These are phyloP conservation scores for Backusella westeae DNA, from an alignment of 192 early-diverging fungal species.

Conservation along the genomic window DNA sequence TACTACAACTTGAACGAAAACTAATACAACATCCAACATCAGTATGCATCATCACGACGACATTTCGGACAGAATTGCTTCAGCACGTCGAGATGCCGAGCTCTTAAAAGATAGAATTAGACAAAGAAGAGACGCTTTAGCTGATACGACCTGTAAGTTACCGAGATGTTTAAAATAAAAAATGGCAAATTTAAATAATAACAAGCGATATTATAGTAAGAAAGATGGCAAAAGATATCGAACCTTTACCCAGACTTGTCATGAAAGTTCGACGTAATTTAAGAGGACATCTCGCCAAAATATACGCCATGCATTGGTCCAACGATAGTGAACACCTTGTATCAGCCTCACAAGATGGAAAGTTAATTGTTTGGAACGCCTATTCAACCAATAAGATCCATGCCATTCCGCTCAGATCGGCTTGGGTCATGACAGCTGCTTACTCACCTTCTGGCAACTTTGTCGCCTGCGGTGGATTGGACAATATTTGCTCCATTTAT, in stretches of 20 bases:
- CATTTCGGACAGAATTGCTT: conserved; percentile 83
- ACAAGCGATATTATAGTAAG: conserved; percentile 7
- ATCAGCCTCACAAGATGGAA: conserved; percentile 97
- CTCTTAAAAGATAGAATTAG: conserved; percentile 92
- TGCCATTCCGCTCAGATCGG: conserved; percentile 96
- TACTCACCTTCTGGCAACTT: conserved; percentile 97
- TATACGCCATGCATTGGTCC: conserved; percentile 71
- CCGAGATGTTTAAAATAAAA: not conserved
- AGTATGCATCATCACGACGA: conserved; percentile 48
- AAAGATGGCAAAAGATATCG: conserved; percentile 60
- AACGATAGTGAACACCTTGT: conserved; percentile 92
- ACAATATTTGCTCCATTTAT: conserved; percentile 99
- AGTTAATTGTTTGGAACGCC: conserved; percentile 98
- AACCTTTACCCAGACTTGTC: conserved; percentile 78
- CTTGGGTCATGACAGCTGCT: conserved; percentile 99
- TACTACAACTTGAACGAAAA: not conserved
- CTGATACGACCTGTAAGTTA: conserved; percentile 88
- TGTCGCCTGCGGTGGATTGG: conserved; percentile 97
- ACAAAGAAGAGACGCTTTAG: conserved; percentile 87
- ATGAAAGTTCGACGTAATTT: conserved; percentile 98
- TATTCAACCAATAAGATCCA: conserved; percentile 98
- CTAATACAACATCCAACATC: not conserved
- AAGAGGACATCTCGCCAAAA: conserved; percentile 97
- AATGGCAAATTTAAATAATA: not conserved
- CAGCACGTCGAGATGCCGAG: conserved; percentile 92